Conservation (phyloP, 148 eudicot species). For the Cornus florida region DNA sequence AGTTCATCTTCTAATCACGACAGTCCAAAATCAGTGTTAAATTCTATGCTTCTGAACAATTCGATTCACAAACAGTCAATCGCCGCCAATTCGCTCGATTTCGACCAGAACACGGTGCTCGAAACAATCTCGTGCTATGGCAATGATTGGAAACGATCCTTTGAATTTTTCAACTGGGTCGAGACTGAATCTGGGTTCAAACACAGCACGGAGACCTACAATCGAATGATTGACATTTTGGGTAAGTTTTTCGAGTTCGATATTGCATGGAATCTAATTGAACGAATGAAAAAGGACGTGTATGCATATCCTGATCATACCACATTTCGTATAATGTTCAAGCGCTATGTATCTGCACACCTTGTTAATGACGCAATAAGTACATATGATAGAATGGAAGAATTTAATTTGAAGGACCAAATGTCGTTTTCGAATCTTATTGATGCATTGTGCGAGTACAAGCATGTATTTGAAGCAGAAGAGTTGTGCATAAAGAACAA, state of each 20-base stretch:
- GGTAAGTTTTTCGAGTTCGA: slow-evolving; percentile 96
- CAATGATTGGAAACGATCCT: slow-evolving; percentile 68
- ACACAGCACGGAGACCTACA: slow-evolving; percentile 77
- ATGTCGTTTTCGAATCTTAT: slow-evolving; percentile 67
- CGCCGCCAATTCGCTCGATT: slow-evolving; percentile 32
- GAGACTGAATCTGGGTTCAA: slow-evolving; percentile 43
- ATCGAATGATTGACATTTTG: slow-evolving; percentile 72
- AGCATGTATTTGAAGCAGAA: slow-evolving; percentile 90
- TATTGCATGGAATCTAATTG: slow-evolving; percentile 60
- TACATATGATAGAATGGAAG: slow-evolving; percentile 45
- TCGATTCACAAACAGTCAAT: neutral
- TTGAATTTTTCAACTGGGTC: slow-evolving; percentile 86
- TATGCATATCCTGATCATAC: slow-evolving; percentile 53
- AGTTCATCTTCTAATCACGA: neutral
- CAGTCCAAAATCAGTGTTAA: slow-evolving; percentile 14
- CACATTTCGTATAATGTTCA: slow-evolving; percentile 76
- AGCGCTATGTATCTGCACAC: slow-evolving; percentile 75
- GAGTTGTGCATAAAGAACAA: slow-evolving; percentile 52
- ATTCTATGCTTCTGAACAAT: slow-evolving; percentile 19
- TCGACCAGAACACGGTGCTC: slow-evolving; percentile 45
- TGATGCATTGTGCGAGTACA: slow-evolving; percentile 90
- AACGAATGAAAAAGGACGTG: slow-evolving; percentile 38
- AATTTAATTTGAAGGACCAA: slow-evolving; percentile 70
- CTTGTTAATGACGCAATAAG: slow-evolving; percentile 70
- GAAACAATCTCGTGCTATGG: slow-evolving; percentile 67